These are phyloP conservation scores for Solanum pimpinellifolium DNA, from an alignment of 257 asterid species.

Conservation along the genomic window DNA sequence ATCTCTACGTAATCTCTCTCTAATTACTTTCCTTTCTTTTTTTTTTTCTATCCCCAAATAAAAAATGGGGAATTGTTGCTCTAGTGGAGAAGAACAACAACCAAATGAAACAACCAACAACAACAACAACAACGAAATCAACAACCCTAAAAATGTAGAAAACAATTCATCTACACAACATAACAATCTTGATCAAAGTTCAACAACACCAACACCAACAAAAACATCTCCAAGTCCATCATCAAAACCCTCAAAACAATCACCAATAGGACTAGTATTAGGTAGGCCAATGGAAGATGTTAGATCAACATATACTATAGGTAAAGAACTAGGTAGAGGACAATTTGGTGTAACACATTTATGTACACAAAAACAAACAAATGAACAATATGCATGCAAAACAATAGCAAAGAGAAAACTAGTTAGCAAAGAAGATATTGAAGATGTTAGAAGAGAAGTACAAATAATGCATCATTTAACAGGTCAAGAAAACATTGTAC, in stretches of 20 bases:
- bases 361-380: constrained; percentile 58
- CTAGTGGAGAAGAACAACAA: background rate
- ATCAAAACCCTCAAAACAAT: constrained; percentile 17
- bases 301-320: constrained; percentile 38
- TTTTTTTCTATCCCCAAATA: background rate
- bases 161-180: background rate
- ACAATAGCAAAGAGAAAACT: constrained; percentile 77
- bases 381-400: constrained; percentile 71
- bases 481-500: constrained; percentile 68
- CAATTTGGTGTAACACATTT: constrained; percentile 79
- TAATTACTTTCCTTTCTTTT: background rate
- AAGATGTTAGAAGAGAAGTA: constrained; percentile 80
- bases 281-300: constrained; percentile 83
- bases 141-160: background rate
- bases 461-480: constrained; percentile 85
- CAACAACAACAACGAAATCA: background rate
- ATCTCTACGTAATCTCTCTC: background rate
- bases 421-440: constrained; percentile 66
- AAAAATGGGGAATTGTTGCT: background rate
- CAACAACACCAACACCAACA: background rate
- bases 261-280: constrained; percentile 52
- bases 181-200: background rate
- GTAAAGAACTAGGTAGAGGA: constrained; percentile 83
- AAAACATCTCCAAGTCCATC: constrained; percentile 19
- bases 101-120: background rate